Evolutionary conservation across 495 filamentous ascomycete species (phyloP), one percentile per base, ranked within the genome.

Genomic region (Lasiosphaeris hirsuta): DNA sequence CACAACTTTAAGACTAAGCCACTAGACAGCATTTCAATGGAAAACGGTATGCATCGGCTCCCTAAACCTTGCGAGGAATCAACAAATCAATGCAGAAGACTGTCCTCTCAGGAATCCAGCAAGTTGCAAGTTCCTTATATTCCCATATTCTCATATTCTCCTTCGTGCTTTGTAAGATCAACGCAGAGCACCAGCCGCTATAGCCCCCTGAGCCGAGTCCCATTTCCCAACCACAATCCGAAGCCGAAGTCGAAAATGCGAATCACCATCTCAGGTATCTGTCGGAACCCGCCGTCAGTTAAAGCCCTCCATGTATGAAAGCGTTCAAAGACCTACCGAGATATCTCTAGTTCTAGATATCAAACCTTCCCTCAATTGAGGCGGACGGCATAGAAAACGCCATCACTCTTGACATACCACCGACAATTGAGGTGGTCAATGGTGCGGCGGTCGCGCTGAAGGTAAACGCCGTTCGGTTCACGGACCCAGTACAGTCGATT

Each of bases 401-500:
- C 78, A 36, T 71, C 68, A 34, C 72, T 63, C 47, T 67, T 67
- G 35, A 75, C 67, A 58, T 75, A 81, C 80, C 80, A 83, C 45
- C 75, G 69, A 42, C 67, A 75, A 34, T 74, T 71, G 44, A 80
- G 68, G 50, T 75, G 64, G 64, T 83, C 80, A 48, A 83, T 77
- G 5, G 75, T 73, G 55, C 67, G 67, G n/a, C 79, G 73, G 59
- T 72, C 75, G 23, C 73, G 69, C 46, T 77, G 63, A 18, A 72
- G 68, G 72, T 73, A 82, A 39, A 67, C 65, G 11, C 74, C 74
- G 59, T 81, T 73, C 17, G 74, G 60, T 59, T 82, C 78, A 10
- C 78, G 73, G 44, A 72, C 69, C 69, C 75, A 76, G 58, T 81
- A 83, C 67, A 78, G 69, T 50, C 79, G 78, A 38, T 67, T 72